These are phyloP conservation scores for Phytophthora colocasiae DNA, from an alignment of 352 stramenopile genomes.

Conservation along the genomic window DNA sequence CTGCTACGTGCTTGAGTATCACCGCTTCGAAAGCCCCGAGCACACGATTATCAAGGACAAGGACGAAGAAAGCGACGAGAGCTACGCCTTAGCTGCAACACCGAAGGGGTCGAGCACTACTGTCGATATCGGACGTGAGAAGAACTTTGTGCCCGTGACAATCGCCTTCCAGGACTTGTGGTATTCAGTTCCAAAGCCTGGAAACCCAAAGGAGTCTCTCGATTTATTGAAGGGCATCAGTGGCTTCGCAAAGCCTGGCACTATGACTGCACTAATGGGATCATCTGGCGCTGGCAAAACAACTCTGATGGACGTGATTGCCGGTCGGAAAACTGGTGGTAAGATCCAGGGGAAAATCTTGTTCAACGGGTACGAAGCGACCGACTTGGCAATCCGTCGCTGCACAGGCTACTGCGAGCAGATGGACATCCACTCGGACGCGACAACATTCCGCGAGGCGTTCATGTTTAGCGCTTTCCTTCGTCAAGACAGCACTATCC, in stretches of 20 bases:
- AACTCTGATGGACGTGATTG: conserved; percentile 94
- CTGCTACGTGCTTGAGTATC: conserved; percentile 37
- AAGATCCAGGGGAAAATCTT: conserved; percentile 64
- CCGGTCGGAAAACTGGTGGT: conserved; percentile 70
- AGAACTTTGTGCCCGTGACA: conserved; percentile 47
- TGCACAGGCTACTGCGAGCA: conserved; percentile 68
- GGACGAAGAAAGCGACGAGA: conserved; percentile 25
- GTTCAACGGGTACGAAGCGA: conserved; percentile 48
- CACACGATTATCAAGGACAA: conserved; percentile 36
- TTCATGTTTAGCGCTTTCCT: conserved; percentile 90
- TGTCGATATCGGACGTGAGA: conserved; percentile 25
- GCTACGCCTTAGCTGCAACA: conserved; percentile 25
- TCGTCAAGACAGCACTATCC: conserved; percentile 44
- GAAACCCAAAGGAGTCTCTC: conserved; percentile 49
- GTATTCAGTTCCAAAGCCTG: conserved; percentile 47
- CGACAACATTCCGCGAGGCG: conserved; percentile 85
- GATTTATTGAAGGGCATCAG: conserved; percentile 71
- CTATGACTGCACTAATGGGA: conserved; percentile 91
- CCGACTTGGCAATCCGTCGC: conserved; percentile 45
- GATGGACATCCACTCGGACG: conserved; percentile 88
- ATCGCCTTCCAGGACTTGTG: conserved; percentile 52
- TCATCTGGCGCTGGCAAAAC: conserved; percentile 80
- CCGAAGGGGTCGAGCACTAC: conserved; percentile 22
- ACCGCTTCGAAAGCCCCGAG: conserved; percentile 37
- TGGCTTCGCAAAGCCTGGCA: conserved; percentile 49